Evolutionary conservation across 139 green algal species (phyloP), one percentile per base, ranked within the genome.

Genomic region (Chlorella sp.): DNA sequence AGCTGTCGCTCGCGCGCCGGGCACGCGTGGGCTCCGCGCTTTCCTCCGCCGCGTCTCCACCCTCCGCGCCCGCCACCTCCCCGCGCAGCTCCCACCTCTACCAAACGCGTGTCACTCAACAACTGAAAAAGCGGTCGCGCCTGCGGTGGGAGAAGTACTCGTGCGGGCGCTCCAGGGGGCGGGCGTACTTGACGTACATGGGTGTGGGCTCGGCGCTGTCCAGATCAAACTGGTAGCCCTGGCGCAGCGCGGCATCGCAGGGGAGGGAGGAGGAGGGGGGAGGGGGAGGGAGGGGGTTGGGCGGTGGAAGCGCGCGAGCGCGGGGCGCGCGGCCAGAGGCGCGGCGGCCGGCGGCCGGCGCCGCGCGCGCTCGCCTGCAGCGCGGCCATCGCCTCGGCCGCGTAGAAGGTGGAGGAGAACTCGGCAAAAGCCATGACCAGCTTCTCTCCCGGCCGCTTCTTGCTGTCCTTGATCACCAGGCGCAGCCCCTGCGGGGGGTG

Each of bases 391-490:
- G 81, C 76, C 17, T 55, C 67, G 8, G 77, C 73, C 21, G 84
- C 86, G 7, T 63, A 63, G 27, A 66, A 59, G 6, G 73, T 50
- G 61, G 79, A 76, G 11, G 60, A 45, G 51, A 88, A 92, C 48
- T 90, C 81, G 3, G 85, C 83, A 61, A 90, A 90, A 19, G 77
- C 25, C 58, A 86, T 84, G 19, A 77, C 51, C 36, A 73, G n/a
- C 46, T 80, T 83, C 36, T 83, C 79, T 25, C 70, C 66, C n/a
- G 36, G 45, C 19, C 76, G 46, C 35, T 73, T 73, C 31, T 76
- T 79, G 48, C 71, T 53, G n/a, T 88, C 80, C 77, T 87, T 91
- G 60, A 70, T 61, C 53, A 91, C 81, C 33, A 91, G 43, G 2
- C 86, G 73, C 56, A 89, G 58, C 38, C 41, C 60, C 86, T 90